Evolutionary conservation across 2,329 filamentous ascomycete genomes (phyloP).

Genomic region (Calonectria hongkongensis): DNA sequence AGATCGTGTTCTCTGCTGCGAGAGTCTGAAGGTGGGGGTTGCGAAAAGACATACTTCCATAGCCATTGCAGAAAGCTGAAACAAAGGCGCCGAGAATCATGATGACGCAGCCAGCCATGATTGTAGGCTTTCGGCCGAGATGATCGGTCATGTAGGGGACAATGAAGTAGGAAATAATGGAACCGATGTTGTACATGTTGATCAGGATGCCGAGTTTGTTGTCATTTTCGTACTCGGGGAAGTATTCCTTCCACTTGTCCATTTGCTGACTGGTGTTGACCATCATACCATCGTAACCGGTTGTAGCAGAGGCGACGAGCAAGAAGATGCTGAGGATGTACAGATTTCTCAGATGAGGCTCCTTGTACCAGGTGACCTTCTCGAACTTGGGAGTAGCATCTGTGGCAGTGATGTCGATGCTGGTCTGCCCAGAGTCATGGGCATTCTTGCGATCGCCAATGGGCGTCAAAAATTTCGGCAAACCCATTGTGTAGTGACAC

Average conservation of each 20-base stretch:
- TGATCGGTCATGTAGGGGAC: conserved; percentile 67
- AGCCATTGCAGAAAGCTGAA: conserved; percentile 65
- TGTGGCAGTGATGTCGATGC: conserved; percentile 63
- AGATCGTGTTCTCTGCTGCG: background rate
- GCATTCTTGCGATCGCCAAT: conserved; percentile 49
- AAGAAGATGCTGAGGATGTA: conserved; percentile 73
- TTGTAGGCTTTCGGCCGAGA: conserved; percentile 65
- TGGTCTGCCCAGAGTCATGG: conserved; percentile 50
- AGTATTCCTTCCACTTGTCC: conserved; percentile 71
- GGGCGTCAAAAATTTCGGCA: conserved; percentile 51
- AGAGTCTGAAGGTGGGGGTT: background rate
- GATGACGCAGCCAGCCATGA: conserved; percentile 65
- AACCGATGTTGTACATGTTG: conserved; percentile 72
- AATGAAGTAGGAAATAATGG: conserved; percentile 68
- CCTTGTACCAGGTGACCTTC: conserved; percentile 73
- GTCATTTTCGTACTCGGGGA: conserved; percentile 62
- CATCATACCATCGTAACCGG: conserved; percentile 77
- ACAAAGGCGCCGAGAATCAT: conserved; percentile 67
- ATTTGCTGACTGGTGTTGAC: conserved; percentile 77
- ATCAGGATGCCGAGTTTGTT: conserved; percentile 69
- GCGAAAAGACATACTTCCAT: conserved; percentile 61
- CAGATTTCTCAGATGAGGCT: conserved; percentile 74
- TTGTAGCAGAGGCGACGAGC: conserved; percentile 76
- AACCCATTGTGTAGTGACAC: conserved; percentile 45
- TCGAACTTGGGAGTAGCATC: conserved; percentile 71